Base-by-base conservation (phyloP, 352 stramenopile genomes). In the Phytophthora sp. region DNA sequence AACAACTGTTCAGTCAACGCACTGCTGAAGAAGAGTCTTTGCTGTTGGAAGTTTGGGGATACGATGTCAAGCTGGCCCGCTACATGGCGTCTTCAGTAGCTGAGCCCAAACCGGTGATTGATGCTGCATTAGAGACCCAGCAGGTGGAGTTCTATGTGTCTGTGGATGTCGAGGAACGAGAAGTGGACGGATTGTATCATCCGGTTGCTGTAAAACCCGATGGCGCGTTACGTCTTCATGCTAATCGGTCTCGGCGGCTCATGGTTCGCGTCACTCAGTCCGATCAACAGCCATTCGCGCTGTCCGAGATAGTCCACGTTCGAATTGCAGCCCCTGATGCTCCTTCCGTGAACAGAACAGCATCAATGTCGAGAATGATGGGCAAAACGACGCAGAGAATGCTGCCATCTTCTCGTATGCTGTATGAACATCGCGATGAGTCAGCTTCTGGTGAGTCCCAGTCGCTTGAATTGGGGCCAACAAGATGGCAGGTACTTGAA, bases 161-260 rank as follows among this genome's bases (percentile, higher is more conserved):
- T 1, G 76, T 91, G 1, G 86, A 95, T 63, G 69, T 93, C 7
- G 83, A 92, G 54, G 84, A 95, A 46, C 76, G 83, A 16, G 81
- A 86, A 18, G 60, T 59, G 4, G 85, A 91, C 55, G 86, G 84
- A 1, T 58, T 90, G 16, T 95, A 89, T 57, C 72, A 73, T 6
- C 66, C 86, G 0, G 86, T 93, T 15, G 73, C 74, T 1, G 84
- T 93, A 6, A 93, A 95, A 26, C 57, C 71, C 1, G 86, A 95
- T 46, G 86, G 86, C 0, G 67, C 84, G 0, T 44, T 95, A 51
- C 74, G 86, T 5, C 67, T 95, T 11, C 81, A 87, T 23, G 74
- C 75, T 1, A 85, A 88, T n/a, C 75, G 84, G 26, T 74, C 80
- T 16, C 71, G 83, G 4, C 76, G 84, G 1, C 44, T 95, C 2